A percentile compares a stretch with the other conserved stretches of the same genome.
Evolutionary conservation across 257 asterid species (phyloP).

Genomic region (Oldenlandia corymbosa): DNA sequence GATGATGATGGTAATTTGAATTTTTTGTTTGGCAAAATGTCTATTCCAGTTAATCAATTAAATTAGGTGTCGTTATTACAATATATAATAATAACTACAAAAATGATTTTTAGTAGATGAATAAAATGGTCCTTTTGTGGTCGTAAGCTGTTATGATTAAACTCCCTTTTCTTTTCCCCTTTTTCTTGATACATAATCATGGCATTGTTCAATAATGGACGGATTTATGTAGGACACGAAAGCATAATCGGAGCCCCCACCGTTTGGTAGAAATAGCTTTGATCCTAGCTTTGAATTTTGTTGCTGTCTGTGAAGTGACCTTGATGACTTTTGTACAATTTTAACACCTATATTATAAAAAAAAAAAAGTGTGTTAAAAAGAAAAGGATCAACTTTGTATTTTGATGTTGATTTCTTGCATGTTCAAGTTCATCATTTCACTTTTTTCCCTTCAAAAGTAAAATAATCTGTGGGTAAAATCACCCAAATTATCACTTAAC

Average conservation of each 20-base stretch:
- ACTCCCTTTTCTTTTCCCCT: not conserved
- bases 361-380: no score
- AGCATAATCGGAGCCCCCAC: constrained; percentile 26
- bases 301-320: not conserved
- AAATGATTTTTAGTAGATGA: not conserved
- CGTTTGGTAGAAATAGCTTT: constrained; percentile 24
- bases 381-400: not conserved
- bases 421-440: not conserved
- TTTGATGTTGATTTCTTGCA: constrained; percentile 12
- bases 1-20: not conserved
- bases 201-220: constrained; percentile 27
- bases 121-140: constrained; percentile 11
- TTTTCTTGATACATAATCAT: constrained; percentile 45
- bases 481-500: no score
- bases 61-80: no score
- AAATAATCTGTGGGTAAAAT: no score
- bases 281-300: not conserved
- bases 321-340: not conserved
- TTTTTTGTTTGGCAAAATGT: not conserved
- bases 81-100: no score
- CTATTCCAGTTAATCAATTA: not conserved
- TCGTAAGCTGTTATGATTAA: constrained; percentile 33
- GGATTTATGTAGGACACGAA: constrained; percentile 5
- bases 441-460: no score
- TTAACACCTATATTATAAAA: no score